Conservation (phyloP, 2,329 filamentous ascomycete species). For the Cercospora zeina region DNA sequence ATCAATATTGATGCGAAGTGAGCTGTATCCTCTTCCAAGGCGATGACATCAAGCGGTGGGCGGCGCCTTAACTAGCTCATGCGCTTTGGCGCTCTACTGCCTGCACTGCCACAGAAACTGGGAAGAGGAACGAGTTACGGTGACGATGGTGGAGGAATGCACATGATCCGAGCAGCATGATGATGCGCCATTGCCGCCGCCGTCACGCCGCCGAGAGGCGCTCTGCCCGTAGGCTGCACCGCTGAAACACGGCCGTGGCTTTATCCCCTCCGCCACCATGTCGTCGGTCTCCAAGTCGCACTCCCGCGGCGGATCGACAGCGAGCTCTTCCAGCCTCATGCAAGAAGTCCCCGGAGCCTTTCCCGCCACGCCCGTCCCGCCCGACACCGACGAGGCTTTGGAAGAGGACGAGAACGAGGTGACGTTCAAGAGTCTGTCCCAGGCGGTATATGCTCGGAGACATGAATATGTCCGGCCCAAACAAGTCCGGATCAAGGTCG, state of each 20-base stretch:
- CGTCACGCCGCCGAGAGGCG: slow-evolving; percentile 2
- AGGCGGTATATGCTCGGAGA: slow-evolving; percentile 68
- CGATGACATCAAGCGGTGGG: slow-evolving; percentile 3
- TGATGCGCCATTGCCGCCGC: slow-evolving; percentile 5
- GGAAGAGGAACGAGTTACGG: neutral
- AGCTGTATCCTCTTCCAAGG: neutral
- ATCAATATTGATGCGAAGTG: neutral
- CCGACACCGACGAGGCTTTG: slow-evolving; percentile 22
- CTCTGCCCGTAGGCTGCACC: neutral
- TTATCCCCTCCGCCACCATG: slow-evolving; percentile 13
- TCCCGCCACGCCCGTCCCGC: slow-evolving; percentile 34
- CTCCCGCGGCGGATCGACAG: slow-evolving; percentile 31
- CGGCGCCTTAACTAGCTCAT: slow-evolving; percentile 3
- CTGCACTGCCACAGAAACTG: slow-evolving; percentile 1
- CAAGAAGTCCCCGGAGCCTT: slow-evolving; percentile 54
- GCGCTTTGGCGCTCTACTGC: neutral
- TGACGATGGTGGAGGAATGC: neutral
- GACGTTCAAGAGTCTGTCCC: slow-evolving; percentile 46
- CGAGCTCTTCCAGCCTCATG: slow-evolving; percentile 40
- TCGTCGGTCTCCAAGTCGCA: slow-evolving; percentile 24
- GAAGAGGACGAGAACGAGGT: slow-evolving; percentile 27
- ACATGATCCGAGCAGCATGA: neutral
- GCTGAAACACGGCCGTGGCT: neutral
- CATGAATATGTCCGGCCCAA: slow-evolving; percentile 76
- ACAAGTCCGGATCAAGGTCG: slow-evolving; percentile 80